Evolutionary conservation across 257 asterid genomes (phyloP).

Genomic region (Rehmannia glutinosa): DNA sequence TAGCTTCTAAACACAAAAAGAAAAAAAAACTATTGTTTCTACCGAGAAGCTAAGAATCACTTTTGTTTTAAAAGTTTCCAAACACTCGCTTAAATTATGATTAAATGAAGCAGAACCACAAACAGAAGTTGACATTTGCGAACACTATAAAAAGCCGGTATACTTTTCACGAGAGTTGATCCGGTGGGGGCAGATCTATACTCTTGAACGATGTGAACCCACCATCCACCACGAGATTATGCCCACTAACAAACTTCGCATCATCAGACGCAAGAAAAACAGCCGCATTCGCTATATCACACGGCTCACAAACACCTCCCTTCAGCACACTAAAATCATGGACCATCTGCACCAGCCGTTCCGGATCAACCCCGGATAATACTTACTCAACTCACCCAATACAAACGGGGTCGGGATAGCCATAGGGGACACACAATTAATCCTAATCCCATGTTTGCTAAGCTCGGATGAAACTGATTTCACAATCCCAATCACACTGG

Average conservation of each 20-base stretch:
- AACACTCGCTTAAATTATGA: no score
- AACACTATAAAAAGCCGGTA: no score
- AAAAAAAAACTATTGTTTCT: no score
- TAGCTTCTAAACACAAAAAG: no score
- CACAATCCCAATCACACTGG: slow-evolving; percentile 58
- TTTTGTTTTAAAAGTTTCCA: no score
- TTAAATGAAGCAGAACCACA: no score
- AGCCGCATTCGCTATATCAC: slow-evolving; percentile 79
- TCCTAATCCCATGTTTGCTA: slow-evolving; percentile 57
- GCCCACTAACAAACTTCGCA: slow-evolving; percentile 78
- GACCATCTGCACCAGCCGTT: slow-evolving; percentile 46
- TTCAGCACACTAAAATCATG: slow-evolving; percentile 44
- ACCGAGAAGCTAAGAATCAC: no score
- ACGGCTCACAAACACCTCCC: slow-evolving; percentile 59
- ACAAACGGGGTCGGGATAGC: slow-evolving; percentile 72
- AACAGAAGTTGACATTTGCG: not conserved
- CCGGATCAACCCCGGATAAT: slow-evolving; percentile 38
- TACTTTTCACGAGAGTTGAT: slow-evolving; percentile 11
- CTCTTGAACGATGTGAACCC: slow-evolving; percentile 39
- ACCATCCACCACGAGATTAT: slow-evolving; percentile 84
- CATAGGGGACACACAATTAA: slow-evolving; percentile 82
- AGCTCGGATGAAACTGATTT: slow-evolving; percentile 63
- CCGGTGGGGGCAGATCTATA: slow-evolving; percentile 27
- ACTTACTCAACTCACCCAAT: slow-evolving; percentile 45
- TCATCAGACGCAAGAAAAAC: slow-evolving; percentile 71